Conservation (phyloP, 169 alveolate species). For the Eimeria falciformis region DNA sequence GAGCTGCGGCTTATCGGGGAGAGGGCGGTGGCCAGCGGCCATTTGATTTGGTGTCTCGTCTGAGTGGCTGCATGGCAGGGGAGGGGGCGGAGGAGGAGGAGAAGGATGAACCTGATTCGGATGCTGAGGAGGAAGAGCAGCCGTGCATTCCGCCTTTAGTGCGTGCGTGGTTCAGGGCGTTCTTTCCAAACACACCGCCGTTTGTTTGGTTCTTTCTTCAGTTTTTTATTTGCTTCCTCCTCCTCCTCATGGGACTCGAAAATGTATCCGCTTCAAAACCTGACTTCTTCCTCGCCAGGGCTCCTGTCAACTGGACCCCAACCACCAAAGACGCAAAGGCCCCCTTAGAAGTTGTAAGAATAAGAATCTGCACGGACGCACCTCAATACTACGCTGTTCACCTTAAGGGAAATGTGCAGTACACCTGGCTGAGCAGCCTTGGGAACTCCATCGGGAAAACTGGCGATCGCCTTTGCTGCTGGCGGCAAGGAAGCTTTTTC, state of each 20-base stretch:
- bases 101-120: conserved; percentile 24
- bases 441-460: no score
- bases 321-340: conserved; percentile 48
- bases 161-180: conserved; percentile 31
- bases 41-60: background rate
- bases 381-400: no score
- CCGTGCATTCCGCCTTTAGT: background rate
- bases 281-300: conserved; percentile 64
- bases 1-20: conserved; percentile 27
- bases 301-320: conserved; percentile 58
- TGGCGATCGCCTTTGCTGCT: no score
- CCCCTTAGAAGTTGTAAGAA: conserved; percentile 65
- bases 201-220: conserved; percentile 59
- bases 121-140: conserved; percentile 61
- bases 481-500: no score
- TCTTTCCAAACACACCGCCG: conserved; percentile 71
- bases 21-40: conserved; percentile 3
- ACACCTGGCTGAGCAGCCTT: no score
- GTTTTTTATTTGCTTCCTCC: conserved; percentile 36
- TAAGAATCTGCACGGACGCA: no score
- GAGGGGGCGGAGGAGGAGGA: conserved; percentile 51
- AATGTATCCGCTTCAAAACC: conserved; percentile 37
- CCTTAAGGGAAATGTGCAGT: no score
- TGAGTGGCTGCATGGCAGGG: background rate
- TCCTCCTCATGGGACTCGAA: conserved; percentile 62